These are phyloP conservation scores for Brassica rapa DNA, from an alignment of 345 rosid genomes.

Conservation along the genomic window DNA sequence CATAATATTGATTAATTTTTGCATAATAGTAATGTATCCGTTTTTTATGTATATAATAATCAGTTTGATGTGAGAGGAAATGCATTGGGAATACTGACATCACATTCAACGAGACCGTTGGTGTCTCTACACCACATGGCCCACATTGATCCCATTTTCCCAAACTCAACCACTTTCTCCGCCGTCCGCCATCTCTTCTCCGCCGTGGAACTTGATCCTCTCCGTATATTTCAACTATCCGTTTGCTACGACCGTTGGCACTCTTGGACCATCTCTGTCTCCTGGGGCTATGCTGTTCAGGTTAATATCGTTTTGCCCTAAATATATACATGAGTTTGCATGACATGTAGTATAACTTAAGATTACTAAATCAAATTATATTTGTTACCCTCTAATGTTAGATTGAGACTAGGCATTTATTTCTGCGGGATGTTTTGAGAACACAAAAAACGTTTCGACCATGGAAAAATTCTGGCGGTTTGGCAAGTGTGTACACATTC, in stretches of 20 bases:
- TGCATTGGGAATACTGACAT: slow-evolving; percentile 64
- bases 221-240: slow-evolving; percentile 66
- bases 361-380: not conserved
- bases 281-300: slow-evolving; percentile 89
- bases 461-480: slow-evolving; percentile 46
- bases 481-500: slow-evolving; percentile 52
- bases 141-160: slow-evolving; percentile 67
- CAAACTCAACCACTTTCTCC: slow-evolving; percentile 52
- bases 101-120: slow-evolving; percentile 75
- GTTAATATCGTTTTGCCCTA: slow-evolving; percentile 28
- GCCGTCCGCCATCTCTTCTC: slow-evolving; percentile 56
- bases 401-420: slow-evolving; percentile 43
- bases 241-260: slow-evolving; percentile 79
- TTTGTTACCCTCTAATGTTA: slow-evolving; percentile 7
- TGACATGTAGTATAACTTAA: not conserved
- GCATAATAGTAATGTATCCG: not conserved
- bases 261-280: slow-evolving; percentile 77
- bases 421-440: slow-evolving; percentile 50
- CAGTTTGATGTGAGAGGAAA: slow-evolving; percentile 73
- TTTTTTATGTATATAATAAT: not conserved
- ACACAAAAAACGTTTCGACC: slow-evolving; percentile 65
- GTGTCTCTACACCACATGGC: slow-evolving; percentile 80
- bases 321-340: not conserved
- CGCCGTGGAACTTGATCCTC: slow-evolving; percentile 61
- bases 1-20: not conserved